These are phyloP conservation scores for Candida silvicultrix DNA, from an alignment of 805 yeast genomes.

Conservation along the genomic window DNA sequence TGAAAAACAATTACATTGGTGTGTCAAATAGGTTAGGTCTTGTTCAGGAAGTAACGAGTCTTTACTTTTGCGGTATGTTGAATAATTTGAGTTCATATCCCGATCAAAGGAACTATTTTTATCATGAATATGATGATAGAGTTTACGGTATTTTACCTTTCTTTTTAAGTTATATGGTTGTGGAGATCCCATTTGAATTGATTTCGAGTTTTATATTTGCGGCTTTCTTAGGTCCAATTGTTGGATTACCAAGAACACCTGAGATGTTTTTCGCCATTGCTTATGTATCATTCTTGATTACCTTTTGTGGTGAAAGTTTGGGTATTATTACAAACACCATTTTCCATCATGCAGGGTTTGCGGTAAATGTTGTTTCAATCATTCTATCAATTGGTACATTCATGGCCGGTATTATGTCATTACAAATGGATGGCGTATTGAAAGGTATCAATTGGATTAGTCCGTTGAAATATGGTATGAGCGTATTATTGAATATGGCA, in stretches of 20 bases:
- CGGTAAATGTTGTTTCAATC: slow-evolving; percentile 61
- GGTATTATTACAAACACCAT: slow-evolving; percentile 71
- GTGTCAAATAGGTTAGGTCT: slow-evolving; percentile 67
- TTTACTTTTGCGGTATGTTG: slow-evolving; percentile 75
- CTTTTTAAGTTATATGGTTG: slow-evolving; percentile 47
- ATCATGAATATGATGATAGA: slow-evolving; percentile 71
- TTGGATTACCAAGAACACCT: slow-evolving; percentile 64
- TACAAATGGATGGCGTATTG: slow-evolving; percentile 63
- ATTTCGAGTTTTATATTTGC: slow-evolving; percentile 53
- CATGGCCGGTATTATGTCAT: slow-evolving; percentile 78
- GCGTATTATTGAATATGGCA: slow-evolving; percentile 52
- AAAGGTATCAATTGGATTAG: slow-evolving; percentile 63
- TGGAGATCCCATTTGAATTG: slow-evolving; percentile 67
- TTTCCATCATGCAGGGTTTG: slow-evolving; percentile 69
- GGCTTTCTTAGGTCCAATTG: slow-evolving; percentile 56
- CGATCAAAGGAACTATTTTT: slow-evolving; percentile 63
- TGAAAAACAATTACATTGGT: slow-evolving; percentile 40
- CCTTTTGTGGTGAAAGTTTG: slow-evolving; percentile 76
- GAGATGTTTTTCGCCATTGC: slow-evolving; percentile 60
- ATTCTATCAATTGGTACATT: slow-evolving; percentile 61
- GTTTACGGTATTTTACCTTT: slow-evolving; percentile 64
- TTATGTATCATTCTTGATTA: slow-evolving; percentile 43
- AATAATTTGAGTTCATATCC: slow-evolving; percentile 77
- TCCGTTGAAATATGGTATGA: slow-evolving; percentile 67
- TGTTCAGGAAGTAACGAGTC: slow-evolving; percentile 63